phyloP scores from a whole-genome alignment of 257 asterid genomes.

The Solanum clarkiae region DNA sequence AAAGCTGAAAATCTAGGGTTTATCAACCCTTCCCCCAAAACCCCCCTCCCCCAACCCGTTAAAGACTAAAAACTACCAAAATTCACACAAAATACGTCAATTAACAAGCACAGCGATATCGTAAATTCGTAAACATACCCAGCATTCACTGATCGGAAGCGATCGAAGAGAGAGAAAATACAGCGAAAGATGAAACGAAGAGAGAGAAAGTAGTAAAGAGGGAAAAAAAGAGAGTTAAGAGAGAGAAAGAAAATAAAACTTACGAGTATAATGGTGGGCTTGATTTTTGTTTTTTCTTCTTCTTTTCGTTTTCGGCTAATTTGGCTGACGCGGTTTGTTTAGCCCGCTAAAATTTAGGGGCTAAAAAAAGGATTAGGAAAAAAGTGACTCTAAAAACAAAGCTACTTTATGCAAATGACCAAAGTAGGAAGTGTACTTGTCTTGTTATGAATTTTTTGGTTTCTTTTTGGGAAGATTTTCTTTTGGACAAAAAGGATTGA shows the following conservation, averaged over 20 bases:
- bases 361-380: not conserved
- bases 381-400: not conserved
- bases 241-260: not conserved
- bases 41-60: not conserved
- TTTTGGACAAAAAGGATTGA: not conserved
- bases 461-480: not conserved
- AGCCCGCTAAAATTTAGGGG: not conserved
- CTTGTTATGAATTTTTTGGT: not conserved
- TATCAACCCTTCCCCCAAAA: not conserved
- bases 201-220: constrained; percentile 16
- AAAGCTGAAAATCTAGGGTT: constrained; percentile 37
- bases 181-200: constrained; percentile 1
- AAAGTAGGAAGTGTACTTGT: not conserved
- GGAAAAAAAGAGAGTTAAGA: not conserved
- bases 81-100: not conserved
- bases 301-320: not conserved
- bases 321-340: not conserved
- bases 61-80: constrained; percentile 9
- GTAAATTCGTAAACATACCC: constrained; percentile 4
- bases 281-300: not conserved
- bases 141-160: constrained; percentile 35
- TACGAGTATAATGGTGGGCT: not conserved
- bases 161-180: constrained; percentile 28
- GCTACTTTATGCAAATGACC: not conserved
- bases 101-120: not conserved